Evolutionary conservation across 148 eudicot genomes (phyloP), one percentile per base, ranked within the genome.

Genomic region (Heliamphora exappendiculata): DNA sequence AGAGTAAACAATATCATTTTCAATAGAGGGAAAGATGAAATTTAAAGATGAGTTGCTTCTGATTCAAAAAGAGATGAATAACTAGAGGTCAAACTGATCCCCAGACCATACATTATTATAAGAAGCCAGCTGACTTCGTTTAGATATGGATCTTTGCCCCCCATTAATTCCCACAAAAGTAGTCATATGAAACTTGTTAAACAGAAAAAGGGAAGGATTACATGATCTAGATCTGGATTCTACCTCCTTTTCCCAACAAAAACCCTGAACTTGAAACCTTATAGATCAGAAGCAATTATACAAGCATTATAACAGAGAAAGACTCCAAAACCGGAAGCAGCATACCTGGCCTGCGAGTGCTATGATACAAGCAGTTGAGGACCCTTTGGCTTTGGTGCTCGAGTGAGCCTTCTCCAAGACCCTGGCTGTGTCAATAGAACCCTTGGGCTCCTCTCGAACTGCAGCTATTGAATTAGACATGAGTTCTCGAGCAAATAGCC

Each of bases 321-420:
- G 29, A 9, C 22, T 28, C 37, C 42, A 9, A 31, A 70, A 71
- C 59, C 3, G 36, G 31, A 57, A 51, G 41, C 37, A 76, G 19
- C 24, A 74, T 83, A 87, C 93, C 89, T 90, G 87, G 36, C 83
- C 84, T 13, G 91, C 83, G 37, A 90, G 87, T 4, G 93, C 91
- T 64, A 90, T 86, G 53, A 90, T 88, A 84, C 93, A 88, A 76
- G 93, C 93, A 76, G 93, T 90, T 11, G 93, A 90, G 54, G 93
- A 90, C 24, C 93, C 93, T 78, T 72, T 82, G 49, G 88, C 91
- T 85, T 85, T 86, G 3, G 91, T 90, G 67, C 78, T 81, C 54
- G 83, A 83, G 72, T 90, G 87, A 70, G 93, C 93, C 85, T 90
- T 90, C 82, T 90, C 89, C 70, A 90, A 77, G 55, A 90, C 93